Evolutionary conservation across 169 alveolate species (phyloP).

Genomic region (Amoebophrya sp.): DNA sequence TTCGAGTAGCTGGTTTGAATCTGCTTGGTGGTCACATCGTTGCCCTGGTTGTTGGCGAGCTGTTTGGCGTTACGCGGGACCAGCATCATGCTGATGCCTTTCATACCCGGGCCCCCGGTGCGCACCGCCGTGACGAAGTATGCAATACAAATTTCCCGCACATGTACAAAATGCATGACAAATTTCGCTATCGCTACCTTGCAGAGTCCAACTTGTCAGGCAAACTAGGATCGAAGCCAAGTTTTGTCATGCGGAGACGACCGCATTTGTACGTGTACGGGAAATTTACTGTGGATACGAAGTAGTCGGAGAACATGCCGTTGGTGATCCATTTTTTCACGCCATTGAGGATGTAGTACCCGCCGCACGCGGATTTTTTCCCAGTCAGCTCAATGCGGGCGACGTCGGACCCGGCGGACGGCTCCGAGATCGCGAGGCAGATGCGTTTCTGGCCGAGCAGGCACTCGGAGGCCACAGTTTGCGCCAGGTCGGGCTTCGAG

Average conservation of each 20-base stretch:
- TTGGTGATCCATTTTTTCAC: constrained; percentile 42
- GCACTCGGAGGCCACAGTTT: neutral
- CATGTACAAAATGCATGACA: too few relatives aligned
- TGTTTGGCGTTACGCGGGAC: constrained; percentile 22
- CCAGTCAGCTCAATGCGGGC: constrained; percentile 29
- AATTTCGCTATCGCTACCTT: too few relatives aligned
- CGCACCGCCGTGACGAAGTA: constrained; percentile 37
- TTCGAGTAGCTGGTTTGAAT: neutral
- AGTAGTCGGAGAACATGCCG: constrained; percentile 42
- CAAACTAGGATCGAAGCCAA: too few relatives aligned
- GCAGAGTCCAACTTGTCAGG: too few relatives aligned
- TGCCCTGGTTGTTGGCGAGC: too few relatives aligned
- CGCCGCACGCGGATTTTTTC: constrained; percentile 19
- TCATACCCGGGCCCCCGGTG: constrained; percentile 41
- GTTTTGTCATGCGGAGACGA: too few relatives aligned
- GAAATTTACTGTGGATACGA: too few relatives aligned
- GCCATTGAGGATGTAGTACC: constrained; percentile 36
- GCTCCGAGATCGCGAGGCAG: constrained; percentile 33
- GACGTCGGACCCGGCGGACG: constrained; percentile 33
- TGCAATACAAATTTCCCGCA: too few relatives aligned
- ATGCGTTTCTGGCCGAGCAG: constrained; percentile 20
- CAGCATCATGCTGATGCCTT: constrained; percentile 34
- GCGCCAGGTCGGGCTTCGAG: constrained; percentile 12
- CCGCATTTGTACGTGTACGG: too few relatives aligned
- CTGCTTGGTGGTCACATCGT: constrained; percentile 7